Evolutionary conservation across 352 stramenopile species (phyloP).

Genomic region (Pythium brachiatum): DNA sequence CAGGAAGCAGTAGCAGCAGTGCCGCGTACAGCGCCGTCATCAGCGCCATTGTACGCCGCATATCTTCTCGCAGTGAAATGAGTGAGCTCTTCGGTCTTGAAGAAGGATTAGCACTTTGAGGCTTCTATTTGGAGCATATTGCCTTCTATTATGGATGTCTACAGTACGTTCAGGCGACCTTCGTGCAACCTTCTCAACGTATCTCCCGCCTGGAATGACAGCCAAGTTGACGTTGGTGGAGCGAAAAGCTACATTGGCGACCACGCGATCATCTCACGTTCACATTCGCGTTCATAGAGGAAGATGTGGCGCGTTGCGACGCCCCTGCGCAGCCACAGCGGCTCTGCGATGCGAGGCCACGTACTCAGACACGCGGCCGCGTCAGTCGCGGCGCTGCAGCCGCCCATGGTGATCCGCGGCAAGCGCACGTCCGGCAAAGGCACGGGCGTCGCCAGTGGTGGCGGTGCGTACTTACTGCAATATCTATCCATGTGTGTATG

Average conservation of each 20-base stretch:
- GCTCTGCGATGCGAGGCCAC: neutral
- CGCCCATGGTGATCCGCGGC: slow-evolving; percentile 8
- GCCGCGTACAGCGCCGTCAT: neutral
- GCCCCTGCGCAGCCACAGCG: neutral
- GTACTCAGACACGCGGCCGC: slow-evolving; percentile 11
- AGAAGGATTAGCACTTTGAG: slow-evolving; percentile 11
- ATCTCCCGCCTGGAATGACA: slow-evolving; percentile 20
- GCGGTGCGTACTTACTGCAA: slow-evolving; percentile 2
- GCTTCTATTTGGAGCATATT: neutral
- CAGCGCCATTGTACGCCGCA: neutral
- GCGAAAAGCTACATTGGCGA: slow-evolving; percentile 20
- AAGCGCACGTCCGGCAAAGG: slow-evolving; percentile 28
- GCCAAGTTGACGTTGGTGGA: slow-evolving; percentile 17
- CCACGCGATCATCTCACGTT: neutral
- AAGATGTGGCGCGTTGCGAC: slow-evolving; percentile 21
- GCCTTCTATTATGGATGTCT: slow-evolving; percentile 5
- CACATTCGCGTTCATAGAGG: neutral
- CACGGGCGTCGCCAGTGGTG: slow-evolving; percentile 3
- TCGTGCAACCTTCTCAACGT: slow-evolving; percentile 11
- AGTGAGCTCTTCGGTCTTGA: slow-evolving; percentile 22
- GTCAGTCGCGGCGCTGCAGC: neutral
- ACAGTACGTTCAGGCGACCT: slow-evolving; percentile 23
- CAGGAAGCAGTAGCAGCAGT: neutral
- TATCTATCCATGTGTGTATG: neutral
- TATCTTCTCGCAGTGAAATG: neutral